Evolutionary conservation across 106 monocot genomes (phyloP), one percentile per base, ranked within the genome.

Genomic region (Alisma plantagoaquatica): DNA sequence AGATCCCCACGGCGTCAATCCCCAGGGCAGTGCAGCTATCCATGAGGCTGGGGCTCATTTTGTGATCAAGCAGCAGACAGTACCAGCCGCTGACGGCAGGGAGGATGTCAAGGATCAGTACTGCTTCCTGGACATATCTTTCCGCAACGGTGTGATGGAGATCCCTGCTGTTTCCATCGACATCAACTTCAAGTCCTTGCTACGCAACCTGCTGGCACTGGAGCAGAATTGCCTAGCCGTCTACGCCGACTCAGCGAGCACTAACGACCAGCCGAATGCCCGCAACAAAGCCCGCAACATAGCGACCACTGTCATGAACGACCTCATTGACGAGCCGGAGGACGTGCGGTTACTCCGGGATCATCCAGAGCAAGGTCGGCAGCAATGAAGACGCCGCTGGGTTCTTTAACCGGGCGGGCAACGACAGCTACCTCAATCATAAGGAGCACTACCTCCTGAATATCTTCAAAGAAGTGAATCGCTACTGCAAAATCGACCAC

Each of bases 171-270:
- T 43, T 9, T n/a, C 7, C 6, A 16, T 59, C 38, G 42, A 44
- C 1, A 43, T 27, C 15, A 2, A 16, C 6, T 26, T 43, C 1
- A 27, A 41, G 0, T 28, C 58, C 0, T 4, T 23, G 23, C 43
- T 43, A 14, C 41, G 27, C 16, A 59, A 59, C 43, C 58, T 56
- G 14, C 9, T 56, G 0, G 56, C 56, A 10, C 23, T 35, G 22
- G 56, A 56, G 35, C 56, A 56, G 19, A 22, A 22, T 23, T 56
- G 8, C 33, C n/a, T n/a, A n/a, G n/a, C n/a, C n/a, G n/a, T n/a
- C n/a, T n/a, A n/a, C n/a, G n/a, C n/a, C n/a, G n/a, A n/a, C n/a
- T n/a, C 21, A 2, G 4, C 8, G n/a, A 17, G n/a, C 1, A 21
- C 10, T 1, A 14, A 47, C 7, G 33, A 16, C 3, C 27, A 21